Conservation (phyloP, 257 asterid species). For the Fraxinus pennsylvanica region DNA sequence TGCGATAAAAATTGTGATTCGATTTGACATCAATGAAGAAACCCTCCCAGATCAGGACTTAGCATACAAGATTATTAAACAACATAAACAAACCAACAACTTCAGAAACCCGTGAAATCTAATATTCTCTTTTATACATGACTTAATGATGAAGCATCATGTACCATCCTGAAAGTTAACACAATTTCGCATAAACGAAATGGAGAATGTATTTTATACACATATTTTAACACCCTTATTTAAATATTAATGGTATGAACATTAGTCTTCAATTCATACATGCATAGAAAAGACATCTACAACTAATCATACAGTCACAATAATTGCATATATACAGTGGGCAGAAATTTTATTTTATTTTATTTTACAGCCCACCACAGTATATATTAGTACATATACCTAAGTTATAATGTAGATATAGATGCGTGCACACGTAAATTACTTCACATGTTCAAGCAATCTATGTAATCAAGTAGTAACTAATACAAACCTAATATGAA, state of each 20-base stretch:
- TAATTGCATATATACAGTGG: background rate
- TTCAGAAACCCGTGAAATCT: background rate
- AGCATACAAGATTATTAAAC: background rate
- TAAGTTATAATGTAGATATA: constrained; percentile 1
- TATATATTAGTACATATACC: constrained; percentile 3
- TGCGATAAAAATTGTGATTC: no score
- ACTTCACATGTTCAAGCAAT: background rate
- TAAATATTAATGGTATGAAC: background rate
- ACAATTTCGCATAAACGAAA: background rate
- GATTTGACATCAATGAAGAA: background rate
- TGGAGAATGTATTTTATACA: background rate
- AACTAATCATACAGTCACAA: background rate
- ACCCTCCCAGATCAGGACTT: background rate
- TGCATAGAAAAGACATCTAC: background rate
- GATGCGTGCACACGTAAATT: background rate
- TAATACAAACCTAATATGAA: constrained; percentile 5
- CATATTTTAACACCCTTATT: background rate
- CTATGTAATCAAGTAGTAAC: background rate
- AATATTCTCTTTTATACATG: background rate
- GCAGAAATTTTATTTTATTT: background rate
- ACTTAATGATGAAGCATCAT: background rate
- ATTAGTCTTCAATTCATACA: background rate
- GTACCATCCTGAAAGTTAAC: background rate
- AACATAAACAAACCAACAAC: background rate
- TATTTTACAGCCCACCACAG: background rate